Evolutionary conservation across 2,329 filamentous ascomycete genomes (phyloP), one percentile per base, ranked within the genome.

Genomic region (Xylariaceae sp.): DNA sequence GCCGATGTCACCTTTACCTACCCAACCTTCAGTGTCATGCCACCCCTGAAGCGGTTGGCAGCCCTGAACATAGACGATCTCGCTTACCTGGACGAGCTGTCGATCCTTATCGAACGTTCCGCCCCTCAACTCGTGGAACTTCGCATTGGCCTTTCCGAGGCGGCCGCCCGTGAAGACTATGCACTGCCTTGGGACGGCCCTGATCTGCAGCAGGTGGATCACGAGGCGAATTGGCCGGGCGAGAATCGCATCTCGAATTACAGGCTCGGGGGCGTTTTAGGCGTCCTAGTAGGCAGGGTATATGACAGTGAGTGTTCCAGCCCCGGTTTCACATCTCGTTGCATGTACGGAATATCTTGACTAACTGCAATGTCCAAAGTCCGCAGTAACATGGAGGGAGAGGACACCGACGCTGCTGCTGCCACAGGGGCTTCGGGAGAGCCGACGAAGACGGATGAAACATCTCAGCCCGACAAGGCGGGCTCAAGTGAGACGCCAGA

Each of bases 51-150:
- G 59, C 87, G 81, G 50, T 61, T 92, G 42, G 85, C 76, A 35
- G 86, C 89, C 1, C 68, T 92, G 29, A 83, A 92, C 51, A 84
- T 92, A 43, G 87, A 92, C 53, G 85, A 90, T 56, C 63, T 87
- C n/a, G 74, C 81, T 18, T 92, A 92, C 58, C 64, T 90, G 26
- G 85, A 90, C 55, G 87, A 92, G 62, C 83, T 92, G 76, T 82
- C 83, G 38, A 69, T 86, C 29, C 70, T 92, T 9, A 78, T 92
- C 44, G 81, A 83, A 44, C 76, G 80, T 16, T 90, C 85, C 9
- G 70, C 77, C 42, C 68, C 73, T 45, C 71, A 71, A 29, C 65
- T 92, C 12, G 73, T 75, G 19, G 86, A 90, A 59, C 68, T 94
- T 23, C 73, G 85, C 30, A 73, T 92, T 4, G 85, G 87, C 5